These are phyloP conservation scores for Penicillium egyptiacum DNA, from an alignment of 495 filamentous ascomycete genomes.

Conservation along the genomic window DNA sequence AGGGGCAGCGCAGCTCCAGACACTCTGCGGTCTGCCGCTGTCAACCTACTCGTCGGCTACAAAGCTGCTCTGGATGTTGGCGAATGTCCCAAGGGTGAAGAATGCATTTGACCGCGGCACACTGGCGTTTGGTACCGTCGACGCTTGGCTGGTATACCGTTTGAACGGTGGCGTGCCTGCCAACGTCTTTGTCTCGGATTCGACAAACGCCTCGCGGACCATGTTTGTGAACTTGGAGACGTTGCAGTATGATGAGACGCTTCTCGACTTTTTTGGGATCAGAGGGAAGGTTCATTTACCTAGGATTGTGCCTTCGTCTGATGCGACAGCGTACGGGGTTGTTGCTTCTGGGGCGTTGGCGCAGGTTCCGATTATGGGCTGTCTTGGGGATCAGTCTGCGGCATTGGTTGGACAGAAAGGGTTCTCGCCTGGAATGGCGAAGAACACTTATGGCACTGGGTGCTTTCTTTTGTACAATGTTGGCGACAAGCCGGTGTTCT, in stretches of 20 bases:
- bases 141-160: slow-evolving; percentile 88
- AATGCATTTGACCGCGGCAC: slow-evolving; percentile 76
- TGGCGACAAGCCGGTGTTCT: slow-evolving; percentile 84
- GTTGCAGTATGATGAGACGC: slow-evolving; percentile 77
- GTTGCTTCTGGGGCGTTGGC: slow-evolving; percentile 64
- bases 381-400: slow-evolving; percentile 90
- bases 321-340: slow-evolving; percentile 68
- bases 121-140: slow-evolving; percentile 87
- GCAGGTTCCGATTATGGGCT: slow-evolving; percentile 76
- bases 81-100: slow-evolving; percentile 68
- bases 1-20: slow-evolving; percentile 63
- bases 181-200: slow-evolving; percentile 80
- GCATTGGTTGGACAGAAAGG: slow-evolving; percentile 91
- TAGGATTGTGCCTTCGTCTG: slow-evolving; percentile 82
- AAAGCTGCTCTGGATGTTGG: slow-evolving; percentile 85
- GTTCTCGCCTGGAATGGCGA: slow-evolving; percentile 83
- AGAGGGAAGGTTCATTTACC: slow-evolving; percentile 71
- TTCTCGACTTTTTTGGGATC: slow-evolving; percentile 82
- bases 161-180: slow-evolving; percentile 76
- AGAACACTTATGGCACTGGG: slow-evolving; percentile 96
- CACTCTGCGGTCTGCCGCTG: slow-evolving; percentile 82
- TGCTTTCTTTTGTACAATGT: slow-evolving; percentile 96
- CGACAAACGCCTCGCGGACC: slow-evolving; percentile 89
- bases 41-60: slow-evolving; percentile 93
- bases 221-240: slow-evolving; percentile 95